These are phyloP conservation scores for Capsicum chinense DNA, from an alignment of 257 asterid genomes.

Conservation along the genomic window DNA sequence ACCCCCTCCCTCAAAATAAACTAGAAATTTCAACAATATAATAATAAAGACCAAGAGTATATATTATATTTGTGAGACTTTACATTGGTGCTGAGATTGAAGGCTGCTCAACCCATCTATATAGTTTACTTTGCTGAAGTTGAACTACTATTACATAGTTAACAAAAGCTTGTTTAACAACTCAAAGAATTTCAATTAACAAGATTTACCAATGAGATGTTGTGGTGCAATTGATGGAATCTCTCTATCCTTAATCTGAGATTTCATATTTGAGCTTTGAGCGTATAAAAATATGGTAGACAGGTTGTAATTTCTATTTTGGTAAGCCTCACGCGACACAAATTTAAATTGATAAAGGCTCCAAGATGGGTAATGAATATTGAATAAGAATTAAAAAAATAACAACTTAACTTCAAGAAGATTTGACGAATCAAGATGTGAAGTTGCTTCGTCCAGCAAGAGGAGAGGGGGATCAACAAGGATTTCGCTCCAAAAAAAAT, in stretches of 20 bases:
- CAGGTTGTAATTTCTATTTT: no score
- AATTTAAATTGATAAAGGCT: no score
- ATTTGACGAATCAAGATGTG: no score
- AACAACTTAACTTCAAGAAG: no score
- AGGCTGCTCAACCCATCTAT: background rate
- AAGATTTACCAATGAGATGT: background rate
- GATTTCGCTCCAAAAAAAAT: no score
- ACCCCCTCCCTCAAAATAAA: background rate
- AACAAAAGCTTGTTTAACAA: slow-evolving; percentile 12
- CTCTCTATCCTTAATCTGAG: background rate
- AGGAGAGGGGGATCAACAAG: no score
- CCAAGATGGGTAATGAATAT: no score
- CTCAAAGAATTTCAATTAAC: background rate
- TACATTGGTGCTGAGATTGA: background rate
- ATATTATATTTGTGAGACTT: background rate
- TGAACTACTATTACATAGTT: slow-evolving; percentile 6
- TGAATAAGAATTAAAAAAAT: no score
- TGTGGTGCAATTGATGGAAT: background rate
- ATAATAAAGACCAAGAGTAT: slow-evolving; percentile 13
- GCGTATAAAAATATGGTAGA: no score
- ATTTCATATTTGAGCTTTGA: background rate
- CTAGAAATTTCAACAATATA: background rate
- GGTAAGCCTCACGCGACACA: no score
- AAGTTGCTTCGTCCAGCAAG: no score
- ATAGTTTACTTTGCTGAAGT: background rate